Base-by-base conservation (phyloP, 192 early-diverging fungal species). In the Entophlyctis luteolus region DNA sequence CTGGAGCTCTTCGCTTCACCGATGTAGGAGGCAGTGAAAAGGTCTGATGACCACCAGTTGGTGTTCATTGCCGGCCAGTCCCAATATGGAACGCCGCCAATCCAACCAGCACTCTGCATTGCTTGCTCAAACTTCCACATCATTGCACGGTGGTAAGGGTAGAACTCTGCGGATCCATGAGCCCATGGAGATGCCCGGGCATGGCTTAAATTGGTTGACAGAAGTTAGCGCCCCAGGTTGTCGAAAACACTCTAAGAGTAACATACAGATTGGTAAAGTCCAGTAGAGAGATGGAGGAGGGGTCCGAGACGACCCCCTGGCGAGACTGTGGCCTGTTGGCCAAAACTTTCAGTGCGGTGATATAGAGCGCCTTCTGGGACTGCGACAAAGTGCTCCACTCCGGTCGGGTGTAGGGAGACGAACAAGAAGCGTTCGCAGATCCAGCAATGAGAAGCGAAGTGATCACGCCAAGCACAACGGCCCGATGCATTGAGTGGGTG, bases 41-140 rank as follows among this genome's bases (percentile, higher is more conserved):
- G 10, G 29, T 66, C 63, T 2, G 50, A 37, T 10, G 48, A 25
- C 63, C 63, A 66, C 63, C 63, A 66, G 35, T 66, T 66, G 29
- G 47, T 45, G 37, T 10, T 23, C 34, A 66, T 36, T 10, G 63
- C 63, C 0, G 50, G 33, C 63, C 63, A 66, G 35, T 66, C 63
- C 37, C 37, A 66, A 36, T 66, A 66, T 12, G 23, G 12, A 23
- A 25, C 57, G 28, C 57, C 57, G 14, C 6, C 25, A 4, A 14
- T 39, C 62, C 62, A 65, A 4, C 14, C 23, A 4, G 10, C 50
- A 3, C 49, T 16, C 28, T 37, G 16, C 33, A 66, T 14, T 6
- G 63, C 63, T 28, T 66, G 50, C 35, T 66, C 63, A 38, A 55
- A 66, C 25, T 49, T 47, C 42, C 42, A 63, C 46, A 63, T 32